A percentile compares a stretch with the other conserved stretches of the same genome.
Conservation (phyloP, 805 yeast genomes). For the Wickerhamomyces bovis region DNA sequence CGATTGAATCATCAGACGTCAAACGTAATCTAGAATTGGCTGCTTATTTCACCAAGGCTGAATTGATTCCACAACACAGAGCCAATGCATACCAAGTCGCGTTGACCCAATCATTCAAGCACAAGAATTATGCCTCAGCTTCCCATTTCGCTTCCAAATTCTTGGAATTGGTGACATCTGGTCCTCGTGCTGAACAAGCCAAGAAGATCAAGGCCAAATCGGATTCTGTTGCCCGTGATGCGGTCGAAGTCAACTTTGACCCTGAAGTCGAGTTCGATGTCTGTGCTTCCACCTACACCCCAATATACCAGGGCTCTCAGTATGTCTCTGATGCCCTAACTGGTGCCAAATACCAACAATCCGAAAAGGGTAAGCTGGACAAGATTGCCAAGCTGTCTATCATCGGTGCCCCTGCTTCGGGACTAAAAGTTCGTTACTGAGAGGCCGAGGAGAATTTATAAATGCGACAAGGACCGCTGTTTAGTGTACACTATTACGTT, state of each 20-base stretch:
- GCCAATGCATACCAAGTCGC: constrained; percentile 91
- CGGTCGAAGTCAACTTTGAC: constrained; percentile 86
- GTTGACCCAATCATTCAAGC: constrained; percentile 84
- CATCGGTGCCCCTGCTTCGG: constrained; percentile 90
- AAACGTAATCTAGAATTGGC: constrained; percentile 92
- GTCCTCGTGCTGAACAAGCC: constrained; percentile 86
- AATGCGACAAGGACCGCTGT: neutral
- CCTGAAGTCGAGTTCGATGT: constrained; percentile 87
- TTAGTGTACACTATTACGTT: neutral
- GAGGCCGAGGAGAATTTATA: neutral
- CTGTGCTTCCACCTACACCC: constrained; percentile 82
- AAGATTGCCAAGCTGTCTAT: constrained; percentile 66
- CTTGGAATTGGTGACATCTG: constrained; percentile 60
- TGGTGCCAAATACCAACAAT: constrained; percentile 78
- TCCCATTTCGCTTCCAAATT: constrained; percentile 85
- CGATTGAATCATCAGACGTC: constrained; percentile 60
- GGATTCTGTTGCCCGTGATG: constrained; percentile 77
- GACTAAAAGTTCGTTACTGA: constrained; percentile 49
- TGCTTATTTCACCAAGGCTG: constrained; percentile 86
- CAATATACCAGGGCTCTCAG: constrained; percentile 76
- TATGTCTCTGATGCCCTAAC: constrained; percentile 73
- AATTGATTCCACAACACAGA: constrained; percentile 76
- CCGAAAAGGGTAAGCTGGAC: constrained; percentile 76
- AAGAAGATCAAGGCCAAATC: constrained; percentile 74
- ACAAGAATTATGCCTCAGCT: constrained; percentile 84